Base-by-base conservation (phyloP, 805 yeast genomes). In the Saccharomyces kudriavzevii region DNA sequence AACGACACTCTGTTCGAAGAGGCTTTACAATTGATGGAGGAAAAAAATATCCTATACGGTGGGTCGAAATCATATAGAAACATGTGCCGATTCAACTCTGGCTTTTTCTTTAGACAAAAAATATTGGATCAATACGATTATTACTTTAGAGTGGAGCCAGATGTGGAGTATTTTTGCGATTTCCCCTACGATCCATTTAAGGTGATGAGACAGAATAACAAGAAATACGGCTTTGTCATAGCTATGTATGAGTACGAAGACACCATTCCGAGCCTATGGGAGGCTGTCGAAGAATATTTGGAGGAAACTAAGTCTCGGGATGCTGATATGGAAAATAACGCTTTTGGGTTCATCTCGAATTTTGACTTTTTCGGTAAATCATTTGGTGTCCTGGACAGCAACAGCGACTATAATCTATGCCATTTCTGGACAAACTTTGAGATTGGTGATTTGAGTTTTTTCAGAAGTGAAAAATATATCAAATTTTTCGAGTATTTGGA, bases 121-220 rank as follows among this genome's bases (percentile, higher is more conserved):
- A 66, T 89, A 47, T 71, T 91, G 60, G 68, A 74, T 47, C 76
- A 84, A 31, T 94, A 87, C 72, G 92, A 89, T 56, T 94, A 85
- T 77, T 92, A 92, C 72, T 91, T 96, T 82, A 78, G 99, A 58
- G 96, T 92, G 11, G 99, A 92, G 69, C 99, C 99, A 0, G 89
- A 84, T 58, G 90, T 91, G 49, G 83, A 87, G 64, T 87, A 87
- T 68, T 87, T 76, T 68, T 94, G 98, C 71, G 97, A 94, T 71
- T 81, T 87, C 62, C 68, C 70, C 3, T 84, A 84, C 73, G 99
- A 92, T 69, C 91, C 97, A 13, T 92, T 92, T 74, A 78, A 81
- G 62, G 79, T 84, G 57, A 79, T 92, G 86, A 77, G 89, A 60
- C 83, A 82, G 54, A 82, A 87, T 61, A 74, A 80, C 55, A 90